Evolutionary conservation across 1,139 yeast species (phyloP).

Genomic region (Protomyces arabidopsidicola): DNA sequence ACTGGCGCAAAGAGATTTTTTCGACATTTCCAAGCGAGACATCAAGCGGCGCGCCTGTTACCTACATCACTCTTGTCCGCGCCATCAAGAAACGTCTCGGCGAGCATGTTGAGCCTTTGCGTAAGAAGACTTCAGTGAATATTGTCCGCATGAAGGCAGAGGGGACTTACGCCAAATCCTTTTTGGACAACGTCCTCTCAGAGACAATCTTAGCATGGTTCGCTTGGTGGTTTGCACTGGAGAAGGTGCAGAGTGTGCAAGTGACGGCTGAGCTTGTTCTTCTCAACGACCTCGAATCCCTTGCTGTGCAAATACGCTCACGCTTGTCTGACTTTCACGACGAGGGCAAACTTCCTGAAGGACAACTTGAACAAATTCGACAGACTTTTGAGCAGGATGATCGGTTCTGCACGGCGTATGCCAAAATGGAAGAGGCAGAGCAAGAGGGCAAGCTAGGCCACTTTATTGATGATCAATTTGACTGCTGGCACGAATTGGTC

Average conservation of each 20-base stretch:
- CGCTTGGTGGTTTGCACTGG: background rate
- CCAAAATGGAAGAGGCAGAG: too few relatives aligned
- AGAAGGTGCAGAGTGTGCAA: background rate
- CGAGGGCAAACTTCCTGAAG: background rate
- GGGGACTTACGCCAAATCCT: background rate
- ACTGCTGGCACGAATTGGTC: background rate
- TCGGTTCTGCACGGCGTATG: background rate
- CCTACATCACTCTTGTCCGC: background rate
- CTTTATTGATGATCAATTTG: background rate
- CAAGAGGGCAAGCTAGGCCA: too few relatives aligned
- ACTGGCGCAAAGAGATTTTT: background rate
- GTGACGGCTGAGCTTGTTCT: background rate
- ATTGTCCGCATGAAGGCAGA: too few relatives aligned
- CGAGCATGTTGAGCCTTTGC: background rate
- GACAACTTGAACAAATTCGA: background rate
- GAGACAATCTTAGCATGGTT: background rate
- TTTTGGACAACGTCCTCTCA: background rate
- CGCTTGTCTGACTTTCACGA: background rate
- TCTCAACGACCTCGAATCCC: background rate
- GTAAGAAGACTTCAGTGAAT: too few relatives aligned
- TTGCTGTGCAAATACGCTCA: background rate
- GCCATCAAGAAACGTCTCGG: background rate
- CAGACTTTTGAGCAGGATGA: background rate
- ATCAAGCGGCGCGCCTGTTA: background rate
- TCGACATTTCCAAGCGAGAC: background rate